Evolutionary conservation across 768 basidiomycete genomes (phyloP).

Genomic region (Neoboletus magnificus): DNA sequence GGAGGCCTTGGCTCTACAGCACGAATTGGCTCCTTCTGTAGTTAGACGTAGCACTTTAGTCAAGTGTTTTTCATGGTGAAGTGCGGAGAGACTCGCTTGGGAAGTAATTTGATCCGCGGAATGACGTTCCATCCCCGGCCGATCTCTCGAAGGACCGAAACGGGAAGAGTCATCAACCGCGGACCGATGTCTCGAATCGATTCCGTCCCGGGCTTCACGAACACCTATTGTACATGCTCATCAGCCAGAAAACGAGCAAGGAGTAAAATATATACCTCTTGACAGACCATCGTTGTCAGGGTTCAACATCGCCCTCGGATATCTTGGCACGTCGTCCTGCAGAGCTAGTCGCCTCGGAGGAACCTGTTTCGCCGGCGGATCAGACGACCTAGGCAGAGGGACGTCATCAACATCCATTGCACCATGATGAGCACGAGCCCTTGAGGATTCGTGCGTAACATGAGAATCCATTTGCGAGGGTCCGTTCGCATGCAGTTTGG

Average conservation of each 20-base stretch:
- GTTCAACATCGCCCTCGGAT: conserved; percentile 37
- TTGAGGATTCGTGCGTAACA: conserved; percentile 18
- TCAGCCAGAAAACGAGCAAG: not conserved
- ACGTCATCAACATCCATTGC: conserved; percentile 29
- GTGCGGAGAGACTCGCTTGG: conserved; percentile 15
- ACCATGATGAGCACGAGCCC: conserved; percentile 20
- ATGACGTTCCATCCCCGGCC: conserved; percentile 17
- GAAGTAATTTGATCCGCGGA: conserved; percentile 11
- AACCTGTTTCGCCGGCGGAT: conserved; percentile 15
- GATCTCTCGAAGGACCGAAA: conserved; percentile 17
- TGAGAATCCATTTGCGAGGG: conserved; percentile 14
- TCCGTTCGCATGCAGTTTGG: conserved; percentile 10
- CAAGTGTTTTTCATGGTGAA: not conserved
- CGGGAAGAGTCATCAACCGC: conserved; percentile 15
- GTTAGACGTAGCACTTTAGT: not conserved
- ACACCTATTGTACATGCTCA: not conserved
- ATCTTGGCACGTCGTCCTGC: conserved; percentile 31
- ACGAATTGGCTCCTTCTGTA: conserved; percentile 22
- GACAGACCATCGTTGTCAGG: conserved; percentile 16
- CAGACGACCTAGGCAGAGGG: conserved; percentile 18
- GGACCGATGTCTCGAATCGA: conserved; percentile 19
- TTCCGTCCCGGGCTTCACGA: conserved; percentile 20
- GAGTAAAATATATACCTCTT: conserved; percentile 10
- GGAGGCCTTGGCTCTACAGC: conserved; percentile 11
- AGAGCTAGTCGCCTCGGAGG: conserved; percentile 15